Conservation (phyloP, 2,329 filamentous ascomycete species). For the Pseudocercospora crystallina region DNA sequence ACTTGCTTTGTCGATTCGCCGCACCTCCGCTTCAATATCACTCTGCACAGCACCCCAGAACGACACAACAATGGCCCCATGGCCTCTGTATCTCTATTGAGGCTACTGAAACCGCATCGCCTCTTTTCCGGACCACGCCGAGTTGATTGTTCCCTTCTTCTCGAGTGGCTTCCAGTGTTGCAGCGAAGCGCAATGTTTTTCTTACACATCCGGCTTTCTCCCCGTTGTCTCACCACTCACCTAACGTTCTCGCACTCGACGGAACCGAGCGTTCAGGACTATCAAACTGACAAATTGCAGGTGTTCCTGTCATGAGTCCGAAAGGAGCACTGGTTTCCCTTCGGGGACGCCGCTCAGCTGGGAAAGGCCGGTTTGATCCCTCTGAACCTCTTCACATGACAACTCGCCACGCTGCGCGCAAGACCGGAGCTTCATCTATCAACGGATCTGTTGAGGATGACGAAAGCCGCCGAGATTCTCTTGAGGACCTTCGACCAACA, state of each 20-base stretch:
- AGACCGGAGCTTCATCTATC: conserved; percentile 24
- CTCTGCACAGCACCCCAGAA: neutral
- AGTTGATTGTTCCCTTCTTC: no score
- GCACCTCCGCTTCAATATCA: conserved; percentile 13
- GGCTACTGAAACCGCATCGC: no score
- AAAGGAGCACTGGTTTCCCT: neutral
- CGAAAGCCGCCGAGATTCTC: conserved; percentile 25
- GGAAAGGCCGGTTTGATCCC: conserved; percentile 41
- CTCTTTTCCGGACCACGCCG: no score
- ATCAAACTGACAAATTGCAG: no score
- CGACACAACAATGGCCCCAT: neutral
- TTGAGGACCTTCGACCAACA: conserved; percentile 25
- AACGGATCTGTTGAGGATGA: conserved; percentile 29
- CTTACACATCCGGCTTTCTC: no score
- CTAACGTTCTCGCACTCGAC: no score
- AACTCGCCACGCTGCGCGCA: conserved; percentile 37
- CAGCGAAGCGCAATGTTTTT: no score
- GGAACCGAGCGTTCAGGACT: no score
- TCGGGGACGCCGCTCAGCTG: no score
- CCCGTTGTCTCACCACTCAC: no score
- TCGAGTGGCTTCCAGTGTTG: no score
- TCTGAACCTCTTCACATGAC: conserved; percentile 52
- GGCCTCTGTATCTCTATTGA: no score
- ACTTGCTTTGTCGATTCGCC: conserved; percentile 8
- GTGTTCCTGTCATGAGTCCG: conserved; percentile 8